Evolutionary conservation across 2,329 filamentous ascomycete species (phyloP), one percentile per base, ranked within the genome.

Genomic region (Didymosphaeria variabile): DNA sequence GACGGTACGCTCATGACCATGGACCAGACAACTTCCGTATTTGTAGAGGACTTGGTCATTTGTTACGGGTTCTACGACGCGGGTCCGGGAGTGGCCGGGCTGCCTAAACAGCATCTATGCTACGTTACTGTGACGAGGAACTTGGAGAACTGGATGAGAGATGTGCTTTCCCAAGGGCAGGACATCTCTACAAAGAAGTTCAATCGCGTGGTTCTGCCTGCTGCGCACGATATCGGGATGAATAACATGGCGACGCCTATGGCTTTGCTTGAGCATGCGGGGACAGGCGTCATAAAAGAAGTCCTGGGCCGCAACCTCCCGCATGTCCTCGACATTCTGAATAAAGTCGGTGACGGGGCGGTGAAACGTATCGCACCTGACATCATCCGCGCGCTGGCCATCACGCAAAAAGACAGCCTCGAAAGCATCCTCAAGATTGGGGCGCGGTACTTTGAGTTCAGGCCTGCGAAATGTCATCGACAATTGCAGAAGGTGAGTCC

Each of bases 361-460:
- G 61, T 75, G 8, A 71, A 72, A 21, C 66, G 55, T 40, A 75
- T 78, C 23, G 73, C 72, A 3, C 79, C 69, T 17, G 71, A 79
- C 66, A 84, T 85, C 67, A 79, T 86, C 65, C 75, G 77, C 58
- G 81, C 81, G 7, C 76, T 85, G 1, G 80, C 83, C 59, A 79
- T 85, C 50, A 85, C 83, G 8, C 83, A 85, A 54, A 86, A 86
- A 63, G 82, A 85, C 63, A 72, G 69, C 2, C 72, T 85, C 0
- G 65, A 74, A 9, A 75, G 76, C 7, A 81, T 85, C 49, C 77
- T 86, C 53, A 71, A 71, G 42, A 76, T 85, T 40, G 83, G 83
- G 0, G 82, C 82, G 0, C 68, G 84, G 4, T 85, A 85, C 71
- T 85, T 85, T 56, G 84, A 85, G 70, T 85, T 85, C 65, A 74